phyloP scores from a whole-genome alignment of 805 yeast species.

The Pichia kluyveri region DNA sequence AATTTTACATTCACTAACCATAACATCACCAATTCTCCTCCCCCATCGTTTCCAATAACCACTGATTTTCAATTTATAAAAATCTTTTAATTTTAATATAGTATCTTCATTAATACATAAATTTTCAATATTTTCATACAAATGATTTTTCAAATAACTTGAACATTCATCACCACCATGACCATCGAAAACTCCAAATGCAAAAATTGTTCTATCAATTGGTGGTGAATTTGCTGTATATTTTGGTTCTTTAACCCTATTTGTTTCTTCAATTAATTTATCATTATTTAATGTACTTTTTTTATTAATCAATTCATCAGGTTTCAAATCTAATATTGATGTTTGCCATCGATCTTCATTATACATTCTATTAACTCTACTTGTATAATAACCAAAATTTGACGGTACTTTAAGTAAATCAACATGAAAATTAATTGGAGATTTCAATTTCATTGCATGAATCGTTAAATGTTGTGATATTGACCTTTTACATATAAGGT shows the following conservation, averaged over 20 bases:
- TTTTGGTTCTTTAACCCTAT: conserved; percentile 7
- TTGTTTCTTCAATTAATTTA: background rate
- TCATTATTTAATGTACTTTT: too few species aligned
- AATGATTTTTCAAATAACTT: conserved; percentile 42
- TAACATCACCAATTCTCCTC: conserved; percentile 25
- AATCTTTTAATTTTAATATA: conserved; percentile 35
- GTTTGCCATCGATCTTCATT: conserved; percentile 68
- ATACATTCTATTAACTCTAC: conserved; percentile 63
- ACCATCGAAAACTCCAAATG: conserved; percentile 80
- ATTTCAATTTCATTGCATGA: conserved; percentile 12
- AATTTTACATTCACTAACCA: conserved; percentile 1
- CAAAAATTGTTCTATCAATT: conserved; percentile 37
- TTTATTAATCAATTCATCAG: background rate
- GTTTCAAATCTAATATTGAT: conserved; percentile 1
- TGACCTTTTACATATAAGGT: conserved; percentile 1
- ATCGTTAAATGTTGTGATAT: conserved; percentile 25
- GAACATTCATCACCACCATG: conserved; percentile 86
- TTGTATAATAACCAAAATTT: conserved; percentile 69
- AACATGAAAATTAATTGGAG: conserved; percentile 34
- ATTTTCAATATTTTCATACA: conserved; percentile 46
- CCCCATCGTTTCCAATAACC: conserved; percentile 83
- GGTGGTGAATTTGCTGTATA: conserved; percentile 5
- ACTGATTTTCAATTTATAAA: conserved; percentile 55
- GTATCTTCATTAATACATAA: conserved; percentile 27
- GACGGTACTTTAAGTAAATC: conserved; percentile 58